phyloP scores from a whole-genome alignment of 768 basidiomycete genomes.

The Trametes maxima region DNA sequence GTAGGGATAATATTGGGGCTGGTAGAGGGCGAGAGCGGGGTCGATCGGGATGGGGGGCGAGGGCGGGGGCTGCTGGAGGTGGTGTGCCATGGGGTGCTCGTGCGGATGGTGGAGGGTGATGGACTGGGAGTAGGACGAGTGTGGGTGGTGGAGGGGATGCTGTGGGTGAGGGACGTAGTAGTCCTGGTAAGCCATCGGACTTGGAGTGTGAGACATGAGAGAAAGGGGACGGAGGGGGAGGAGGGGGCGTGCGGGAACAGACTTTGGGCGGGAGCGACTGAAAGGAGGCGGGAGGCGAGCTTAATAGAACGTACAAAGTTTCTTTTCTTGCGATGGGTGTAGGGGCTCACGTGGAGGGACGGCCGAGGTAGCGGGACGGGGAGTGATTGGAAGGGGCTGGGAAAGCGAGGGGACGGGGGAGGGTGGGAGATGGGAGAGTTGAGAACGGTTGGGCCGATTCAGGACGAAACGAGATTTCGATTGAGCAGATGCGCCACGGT shows the following conservation, averaged over 20 bases:
- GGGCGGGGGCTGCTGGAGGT: slow-evolving; percentile 54
- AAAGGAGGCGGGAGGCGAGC: slow-evolving; percentile 20
- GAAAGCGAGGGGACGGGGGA: slow-evolving; percentile 22
- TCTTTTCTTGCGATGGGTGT: slow-evolving; percentile 10
- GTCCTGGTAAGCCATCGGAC: slow-evolving; percentile 32
- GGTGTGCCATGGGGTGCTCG: slow-evolving; percentile 45
- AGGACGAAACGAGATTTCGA: slow-evolving; percentile 18
- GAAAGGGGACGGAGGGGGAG: neutral
- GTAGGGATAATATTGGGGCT: slow-evolving; percentile 48
- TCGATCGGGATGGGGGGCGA: slow-evolving; percentile 70
- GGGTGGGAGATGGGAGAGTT: slow-evolving; percentile 25
- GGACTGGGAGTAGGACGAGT: slow-evolving; percentile 34
- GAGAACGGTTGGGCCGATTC: slow-evolving; percentile 25
- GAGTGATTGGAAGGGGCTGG: slow-evolving; percentile 24
- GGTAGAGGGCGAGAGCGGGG: slow-evolving; percentile 50
- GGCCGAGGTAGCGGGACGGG: slow-evolving; percentile 24
- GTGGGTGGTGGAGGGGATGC: slow-evolving; percentile 32
- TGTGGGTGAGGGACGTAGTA: slow-evolving; percentile 31
- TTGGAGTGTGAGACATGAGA: slow-evolving; percentile 21
- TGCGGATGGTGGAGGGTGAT: slow-evolving; percentile 39
- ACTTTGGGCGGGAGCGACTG: slow-evolving; percentile 13
- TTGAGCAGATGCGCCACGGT: slow-evolving; percentile 21
- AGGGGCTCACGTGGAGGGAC: slow-evolving; percentile 21
- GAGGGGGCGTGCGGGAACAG: slow-evolving; percentile 11
- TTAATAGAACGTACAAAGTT: slow-evolving; percentile 20